Percentiles rank a stretch among this genome's conserved stretches.
Conservation (phyloP, 345 rosid genomes). For the Citrus unshiu region DNA sequence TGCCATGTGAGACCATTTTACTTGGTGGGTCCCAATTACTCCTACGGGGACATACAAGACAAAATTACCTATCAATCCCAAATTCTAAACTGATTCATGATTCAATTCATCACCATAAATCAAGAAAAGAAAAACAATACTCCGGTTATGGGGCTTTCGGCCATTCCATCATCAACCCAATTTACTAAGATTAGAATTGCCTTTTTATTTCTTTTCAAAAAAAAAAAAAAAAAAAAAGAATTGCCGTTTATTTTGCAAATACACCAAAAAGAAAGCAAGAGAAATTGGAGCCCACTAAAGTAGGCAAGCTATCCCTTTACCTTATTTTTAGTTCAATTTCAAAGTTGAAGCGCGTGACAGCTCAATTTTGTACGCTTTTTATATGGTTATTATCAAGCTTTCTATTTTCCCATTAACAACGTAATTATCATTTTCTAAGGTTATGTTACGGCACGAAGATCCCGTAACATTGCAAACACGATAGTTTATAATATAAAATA, state of each 20-base stretch:
- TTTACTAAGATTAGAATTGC: not conserved
- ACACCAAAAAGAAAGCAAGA: slow-evolving; percentile 17
- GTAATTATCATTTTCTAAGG: not conserved
- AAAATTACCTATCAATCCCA: not conserved
- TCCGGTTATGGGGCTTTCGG: not conserved
- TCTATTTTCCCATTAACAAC: not conserved
- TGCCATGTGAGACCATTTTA: not conserved
- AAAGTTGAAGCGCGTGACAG: slow-evolving; percentile 12
- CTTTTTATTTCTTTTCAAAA: no score
- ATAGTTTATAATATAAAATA: no score
- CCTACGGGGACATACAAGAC: not conserved
- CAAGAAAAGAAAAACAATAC: not conserved
- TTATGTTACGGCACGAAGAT: no score
- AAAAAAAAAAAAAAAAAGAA: not conserved
- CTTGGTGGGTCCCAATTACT: not conserved
- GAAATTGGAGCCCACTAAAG: slow-evolving; percentile 27
- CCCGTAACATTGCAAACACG: not conserved
- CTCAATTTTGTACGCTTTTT: slow-evolving; percentile 1
- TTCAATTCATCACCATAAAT: not conserved
- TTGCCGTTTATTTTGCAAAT: not conserved
- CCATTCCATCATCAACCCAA: not conserved
- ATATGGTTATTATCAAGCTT: not conserved
- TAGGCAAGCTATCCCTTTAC: slow-evolving; percentile 11
- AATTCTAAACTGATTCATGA: no score
- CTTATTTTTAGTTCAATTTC: not conserved